A percentile compares a stretch with the other conserved stretches of the same genome.
Conservation (phyloP, 352 stramenopile genomes). For the Globisporangium cystogenes region DNA sequence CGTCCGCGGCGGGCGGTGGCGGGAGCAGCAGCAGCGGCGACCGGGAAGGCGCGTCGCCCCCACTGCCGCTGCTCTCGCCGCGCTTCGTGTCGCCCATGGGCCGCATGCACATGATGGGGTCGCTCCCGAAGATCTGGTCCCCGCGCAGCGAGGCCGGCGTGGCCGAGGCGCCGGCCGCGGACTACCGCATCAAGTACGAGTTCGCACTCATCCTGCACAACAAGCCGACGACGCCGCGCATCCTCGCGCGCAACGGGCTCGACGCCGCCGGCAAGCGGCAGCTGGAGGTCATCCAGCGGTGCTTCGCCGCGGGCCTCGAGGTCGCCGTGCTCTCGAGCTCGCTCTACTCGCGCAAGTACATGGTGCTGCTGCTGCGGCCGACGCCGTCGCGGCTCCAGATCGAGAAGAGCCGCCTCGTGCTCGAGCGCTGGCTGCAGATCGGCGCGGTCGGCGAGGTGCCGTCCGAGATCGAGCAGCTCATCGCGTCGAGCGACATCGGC, state of each 20-base stretch:
- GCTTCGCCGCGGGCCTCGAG: constrained; percentile 68
- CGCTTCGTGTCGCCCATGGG: constrained; percentile 35
- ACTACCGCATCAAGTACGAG: constrained; percentile 79
- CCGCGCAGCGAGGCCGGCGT: constrained; percentile 43
- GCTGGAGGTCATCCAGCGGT: constrained; percentile 69
- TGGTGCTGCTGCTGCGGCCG: constrained; percentile 65
- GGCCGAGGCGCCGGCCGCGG: constrained; percentile 17
- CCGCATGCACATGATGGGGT: constrained; percentile 39
- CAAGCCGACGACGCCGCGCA: constrained; percentile 68
- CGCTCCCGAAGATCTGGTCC: constrained; percentile 64
- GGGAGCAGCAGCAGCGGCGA: constrained; percentile 2
- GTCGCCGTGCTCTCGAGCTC: constrained; percentile 77
- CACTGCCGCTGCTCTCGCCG: constrained; percentile 20
- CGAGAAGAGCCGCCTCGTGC: constrained; percentile 71
- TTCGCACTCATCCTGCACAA: constrained; percentile 83
- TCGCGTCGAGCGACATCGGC: constrained; percentile 70
- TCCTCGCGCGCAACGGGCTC: constrained; percentile 67
- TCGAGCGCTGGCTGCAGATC: constrained; percentile 84
- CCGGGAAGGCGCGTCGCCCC: constrained; percentile 12
- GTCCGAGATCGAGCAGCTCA: constrained; percentile 83
- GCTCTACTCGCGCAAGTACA: constrained; percentile 78
- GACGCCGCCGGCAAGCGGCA: constrained; percentile 70
- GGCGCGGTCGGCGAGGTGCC: constrained; percentile 80
- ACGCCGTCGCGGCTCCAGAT: constrained; percentile 61
- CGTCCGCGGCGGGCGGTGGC: neutral